Conservation (phyloP, 108 stramenopile species). For the Cylindrotheca fusiformis region DNA sequence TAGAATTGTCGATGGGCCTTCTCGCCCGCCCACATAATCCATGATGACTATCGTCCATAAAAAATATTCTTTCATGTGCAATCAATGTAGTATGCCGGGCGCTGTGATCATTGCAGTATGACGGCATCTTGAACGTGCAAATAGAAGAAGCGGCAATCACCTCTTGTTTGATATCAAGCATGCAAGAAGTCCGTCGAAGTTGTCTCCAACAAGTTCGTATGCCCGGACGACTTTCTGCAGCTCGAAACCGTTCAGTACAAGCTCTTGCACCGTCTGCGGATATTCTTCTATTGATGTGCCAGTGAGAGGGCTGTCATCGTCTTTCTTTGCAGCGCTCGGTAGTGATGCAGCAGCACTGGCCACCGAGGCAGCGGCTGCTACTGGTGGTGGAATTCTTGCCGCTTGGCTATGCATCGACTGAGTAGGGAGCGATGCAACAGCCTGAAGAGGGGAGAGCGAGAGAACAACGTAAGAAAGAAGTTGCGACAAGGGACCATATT, state of each 20-base stretch:
- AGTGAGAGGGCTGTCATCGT: slow-evolving; percentile 3
- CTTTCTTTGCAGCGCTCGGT: slow-evolving; percentile 12
- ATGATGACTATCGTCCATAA: slow-evolving; percentile 13
- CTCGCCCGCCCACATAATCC: not conserved
- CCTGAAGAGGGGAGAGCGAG: not conserved
- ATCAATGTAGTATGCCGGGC: not conserved
- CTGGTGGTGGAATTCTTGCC: not conserved
- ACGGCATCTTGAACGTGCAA: not conserved
- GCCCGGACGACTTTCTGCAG: slow-evolving; percentile 64
- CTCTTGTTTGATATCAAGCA: slow-evolving; percentile 42
- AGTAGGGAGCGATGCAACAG: slow-evolving; percentile 20
- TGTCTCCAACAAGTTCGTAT: slow-evolving; percentile 78
- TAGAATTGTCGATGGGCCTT: too few species aligned
- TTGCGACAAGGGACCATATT: too few species aligned
- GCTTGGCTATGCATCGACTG: not conserved
- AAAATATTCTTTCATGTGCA: slow-evolving; percentile 7
- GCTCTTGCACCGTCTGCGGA: slow-evolving; percentile 72
- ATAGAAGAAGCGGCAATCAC: not conserved
- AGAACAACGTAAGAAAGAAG: too few species aligned
- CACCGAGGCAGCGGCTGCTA: slow-evolving; percentile 17
- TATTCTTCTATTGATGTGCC: slow-evolving; percentile 56
- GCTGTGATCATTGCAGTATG: not conserved
- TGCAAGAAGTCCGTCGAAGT: slow-evolving; percentile 77
- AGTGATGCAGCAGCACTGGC: slow-evolving; percentile 19
- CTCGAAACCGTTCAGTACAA: slow-evolving; percentile 86